Conservation (phyloP, 129 eudicot genomes). For the Deinandra increscens region DNA sequence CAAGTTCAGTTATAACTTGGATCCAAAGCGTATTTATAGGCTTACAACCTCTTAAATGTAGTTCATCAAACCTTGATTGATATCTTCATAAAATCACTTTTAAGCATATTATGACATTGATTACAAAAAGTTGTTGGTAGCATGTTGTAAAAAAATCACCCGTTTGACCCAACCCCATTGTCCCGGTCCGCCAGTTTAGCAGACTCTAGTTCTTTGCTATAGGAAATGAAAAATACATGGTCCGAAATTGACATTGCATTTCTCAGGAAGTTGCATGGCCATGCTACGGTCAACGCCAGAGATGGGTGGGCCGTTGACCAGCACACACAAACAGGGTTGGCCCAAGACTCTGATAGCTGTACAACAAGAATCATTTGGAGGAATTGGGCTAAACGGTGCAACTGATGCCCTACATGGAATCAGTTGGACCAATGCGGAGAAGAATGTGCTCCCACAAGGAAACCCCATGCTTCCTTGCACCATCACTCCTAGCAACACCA, state of each 20-base stretch:
- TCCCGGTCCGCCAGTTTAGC: neutral
- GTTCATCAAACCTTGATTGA: no score
- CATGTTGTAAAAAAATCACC: neutral
- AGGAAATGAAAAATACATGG: constrained; percentile 55
- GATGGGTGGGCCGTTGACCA: constrained; percentile 92
- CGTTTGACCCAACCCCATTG: neutral
- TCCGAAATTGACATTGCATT: constrained; percentile 75
- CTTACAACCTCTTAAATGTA: neutral
- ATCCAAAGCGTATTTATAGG: neutral
- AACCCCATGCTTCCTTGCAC: constrained; percentile 46
- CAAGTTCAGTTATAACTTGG: neutral
- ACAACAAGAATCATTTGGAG: constrained; percentile 86
- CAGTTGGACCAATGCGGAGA: constrained; percentile 84
- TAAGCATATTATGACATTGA: neutral
- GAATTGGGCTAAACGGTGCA: constrained; percentile 78
- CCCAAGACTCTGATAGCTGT: constrained; percentile 76
- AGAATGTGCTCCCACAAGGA: constrained; percentile 79
- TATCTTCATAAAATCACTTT: neutral
- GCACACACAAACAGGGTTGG: constrained; percentile 90
- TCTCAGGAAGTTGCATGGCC: constrained; percentile 94
- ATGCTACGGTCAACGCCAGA: constrained; percentile 87
- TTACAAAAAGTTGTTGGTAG: neutral
- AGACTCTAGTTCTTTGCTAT: neutral
- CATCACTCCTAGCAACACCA: constrained; percentile 37
- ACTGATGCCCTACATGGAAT: constrained; percentile 89